Base-by-base conservation (phyloP, 176 grass and related monocot genomes). In the Carex myosuroides region DNA sequence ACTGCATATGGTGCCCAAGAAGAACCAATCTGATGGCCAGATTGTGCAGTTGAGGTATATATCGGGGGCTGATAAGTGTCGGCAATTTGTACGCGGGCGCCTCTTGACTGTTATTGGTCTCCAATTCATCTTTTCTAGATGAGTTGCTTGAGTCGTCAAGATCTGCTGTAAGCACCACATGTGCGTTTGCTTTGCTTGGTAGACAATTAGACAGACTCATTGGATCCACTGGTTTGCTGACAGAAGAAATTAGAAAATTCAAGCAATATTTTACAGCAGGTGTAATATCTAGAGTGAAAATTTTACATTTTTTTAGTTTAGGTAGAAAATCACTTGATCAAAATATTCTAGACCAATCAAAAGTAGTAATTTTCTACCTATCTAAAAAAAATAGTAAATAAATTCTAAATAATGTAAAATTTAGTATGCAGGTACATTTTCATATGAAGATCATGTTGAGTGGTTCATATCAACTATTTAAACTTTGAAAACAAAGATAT, bases 181-280 rank as follows among this genome's bases (percentile, higher is more conserved):
- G 29, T 66, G 68, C 42, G 13, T 81, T 73, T 60, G 68, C 52
- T 20, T 56, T 52, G 39, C 59, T 88, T 14, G 88, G 84, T 80
- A 88, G 81, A 80, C 72, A 90, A 21, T 91, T 81, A 86, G 88
- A 61, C 81, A 90, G 71, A 66, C 55, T 60, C 5, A 83, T 65
- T 20, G 83, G 84, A 20, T 91, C 83, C 42, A 93, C 76, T 60
- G 88, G 89, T 87, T 93, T 91, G 84, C 94, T 93, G 30, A 68
- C 89, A 60, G 20, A n/a, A 84, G 46, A 84, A 50, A 69, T 50
- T 53, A 24, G 42, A 81, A 37, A 16, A 82, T 54, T 32, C 35
- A 56, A 37, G 32, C 21, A 39, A 41, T 79, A 32, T 72, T 7
- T 14, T 17, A 35, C 29, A 67, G 64, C 37, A 1, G 14, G 37